phyloP scores from a whole-genome alignment of 495 filamentous ascomycete genomes.

The Podospora appendiculata region DNA sequence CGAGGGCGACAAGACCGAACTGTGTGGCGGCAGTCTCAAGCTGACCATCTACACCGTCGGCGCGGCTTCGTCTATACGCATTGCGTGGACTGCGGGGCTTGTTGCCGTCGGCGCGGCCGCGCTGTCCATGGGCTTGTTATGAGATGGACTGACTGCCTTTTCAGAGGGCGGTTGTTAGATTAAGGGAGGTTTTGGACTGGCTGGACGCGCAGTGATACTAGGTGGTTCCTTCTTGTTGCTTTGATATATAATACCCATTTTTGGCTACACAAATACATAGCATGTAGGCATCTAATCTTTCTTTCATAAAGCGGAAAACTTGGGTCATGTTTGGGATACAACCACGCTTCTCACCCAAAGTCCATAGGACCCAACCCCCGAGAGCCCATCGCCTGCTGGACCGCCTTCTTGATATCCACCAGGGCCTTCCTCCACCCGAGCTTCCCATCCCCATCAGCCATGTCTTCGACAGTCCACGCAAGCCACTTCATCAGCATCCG shows the following conservation, averaged over 20 bases:
- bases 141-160: too few species aligned
- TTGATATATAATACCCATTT: too few species aligned
- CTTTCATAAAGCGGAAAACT: too few species aligned
- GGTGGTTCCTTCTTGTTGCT: too few species aligned
- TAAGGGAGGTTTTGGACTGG: too few species aligned
- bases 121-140: too few species aligned
- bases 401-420: slow-evolving; percentile 43
- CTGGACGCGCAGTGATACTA: too few species aligned
- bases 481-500: slow-evolving; percentile 53
- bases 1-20: slow-evolving; percentile 31
- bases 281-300: too few species aligned
- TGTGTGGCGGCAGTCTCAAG: slow-evolving; percentile 38
- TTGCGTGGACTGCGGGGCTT: neutral
- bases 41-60: slow-evolving; percentile 17
- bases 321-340: too few species aligned
- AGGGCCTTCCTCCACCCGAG: slow-evolving; percentile 42
- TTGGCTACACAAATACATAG: too few species aligned
- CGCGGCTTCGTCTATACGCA: neutral
- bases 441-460: slow-evolving; percentile 3
- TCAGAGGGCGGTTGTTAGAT: too few species aligned
- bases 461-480: slow-evolving; percentile 56
- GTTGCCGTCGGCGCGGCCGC: neutral
- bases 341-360: slow-evolving; percentile 23
- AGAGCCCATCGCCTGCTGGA: slow-evolving; percentile 51
- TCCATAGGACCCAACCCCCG: slow-evolving; percentile 60